Evolutionary conservation across 2,329 filamentous ascomycete genomes (phyloP), one percentile per base, ranked within the genome.

Genomic region (Pseudogymnoascus sp.): DNA sequence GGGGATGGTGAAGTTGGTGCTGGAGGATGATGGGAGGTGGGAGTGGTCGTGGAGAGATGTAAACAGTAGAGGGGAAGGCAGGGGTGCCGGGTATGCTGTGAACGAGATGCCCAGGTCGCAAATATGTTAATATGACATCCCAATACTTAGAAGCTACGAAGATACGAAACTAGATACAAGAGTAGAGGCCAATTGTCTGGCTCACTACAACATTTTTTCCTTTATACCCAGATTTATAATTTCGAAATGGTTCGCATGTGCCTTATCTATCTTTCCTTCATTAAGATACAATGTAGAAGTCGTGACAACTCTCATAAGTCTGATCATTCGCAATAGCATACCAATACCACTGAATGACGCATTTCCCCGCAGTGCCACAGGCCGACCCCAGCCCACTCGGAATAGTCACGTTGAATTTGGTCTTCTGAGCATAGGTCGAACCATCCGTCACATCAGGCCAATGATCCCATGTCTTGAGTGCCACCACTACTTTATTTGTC

Each of bases 1-100:
- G 7, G 65, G 66, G n/a, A 41, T 67, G 11, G 61, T 70, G 2
- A 65, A 68, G 61, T 48, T 72, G 51, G 62, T 66, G 4, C 60
- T 71, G 34, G 63, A 65, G 13, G 69, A 72, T 62, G 69, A 67
- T 1, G 67, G 67, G 37, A 60, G 63, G 13, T 71, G 69, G 69
- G 63, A 68, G 51, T 72, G 70, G 69, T 65, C 66, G 8, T 69
- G 65, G 67, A 68, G 65, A 28, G 54, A 54, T 34, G n/a, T n/a
- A 31, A n/a, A 13, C 8, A 54, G 4, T 10, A 16, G 14, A 23
- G 7, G 48, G 14, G n/a, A 28, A 34, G n/a, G n/a, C n/a, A 7
- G 11, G 23, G 2, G 25, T 31, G n/a, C 4, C 2, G 25, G 25
- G 48, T 34, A 19, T 10, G 4, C 10, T 19, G 39, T 13, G 16